Base-by-base conservation (phyloP, 169 alveolate genomes). In the Plasmodium sp. region DNA sequence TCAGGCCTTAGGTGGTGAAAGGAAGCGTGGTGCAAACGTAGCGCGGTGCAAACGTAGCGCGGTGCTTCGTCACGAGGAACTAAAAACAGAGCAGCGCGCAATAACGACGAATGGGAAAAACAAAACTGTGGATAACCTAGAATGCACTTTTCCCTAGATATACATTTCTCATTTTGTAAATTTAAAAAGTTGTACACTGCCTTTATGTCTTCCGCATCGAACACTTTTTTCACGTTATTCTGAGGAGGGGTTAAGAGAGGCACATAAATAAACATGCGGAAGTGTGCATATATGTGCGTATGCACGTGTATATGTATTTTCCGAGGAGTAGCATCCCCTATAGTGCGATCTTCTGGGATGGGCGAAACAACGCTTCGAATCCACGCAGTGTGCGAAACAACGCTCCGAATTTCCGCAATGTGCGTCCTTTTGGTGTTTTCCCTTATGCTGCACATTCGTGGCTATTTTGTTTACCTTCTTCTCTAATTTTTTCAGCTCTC, bases 161-260 rank as follows among this genome's bases (percentile, higher is more conserved):
- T 90, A 90, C 54, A 90, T 81, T 90, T 80, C 31, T 90, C 74
- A 71, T 90, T 90, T 81, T 90, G 92, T 74, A 90, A 67, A 90
- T 90, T 81, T 39, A 90, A 31, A 81, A 81, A 90, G 62, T 67
- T 43, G 75, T 67, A 90, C 84, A 90, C 56, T 27, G 94, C 41
- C 54, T 56, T 33, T 81, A 81, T 81, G 77, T 90, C 94, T 18
- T 90, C 84, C 33, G 14, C 56, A 43, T 67, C 80, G 39, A 90
- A 90, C 27, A 90, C 79, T 6, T 67, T 81, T 81, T 74, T 81
- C 31, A 43, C 33, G 12, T 80, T 41, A 16, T 33, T 58, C 94
- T 90, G 74, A 33, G 43, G 22, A 12, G 33, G 34, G 31, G 12
- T 14, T 43, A 36, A 72, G 62, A 14, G 83, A 36, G 27, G 62